Evolutionary conservation across 208 protist species (phyloP).

Genomic region (Angomonas ambiguus): DNA sequence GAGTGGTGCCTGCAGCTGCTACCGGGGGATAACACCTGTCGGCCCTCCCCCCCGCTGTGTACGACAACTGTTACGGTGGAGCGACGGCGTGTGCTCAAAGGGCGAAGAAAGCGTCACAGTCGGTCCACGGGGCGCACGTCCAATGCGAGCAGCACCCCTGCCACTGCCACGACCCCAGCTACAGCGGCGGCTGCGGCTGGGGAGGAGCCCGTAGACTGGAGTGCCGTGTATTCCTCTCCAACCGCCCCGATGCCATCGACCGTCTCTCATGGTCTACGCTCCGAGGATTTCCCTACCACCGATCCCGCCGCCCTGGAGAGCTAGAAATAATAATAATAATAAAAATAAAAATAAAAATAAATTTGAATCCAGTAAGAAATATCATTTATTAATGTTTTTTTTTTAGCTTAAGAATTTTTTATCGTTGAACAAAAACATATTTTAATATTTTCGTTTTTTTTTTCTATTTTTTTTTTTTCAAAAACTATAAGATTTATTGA

Average conservation of each 20-base stretch:
- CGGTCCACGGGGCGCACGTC: too few relatives aligned
- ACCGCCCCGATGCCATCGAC: not conserved
- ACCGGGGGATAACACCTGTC: not conserved
- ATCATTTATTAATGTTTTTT: not conserved
- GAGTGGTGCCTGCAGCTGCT: not conserved
- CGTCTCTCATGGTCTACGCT: not conserved
- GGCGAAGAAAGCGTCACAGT: not conserved
- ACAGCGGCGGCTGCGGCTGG: not conserved
- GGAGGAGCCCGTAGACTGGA: too few relatives aligned
- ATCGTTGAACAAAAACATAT: not conserved
- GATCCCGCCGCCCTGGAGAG: not conserved
- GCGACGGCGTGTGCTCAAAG: not conserved
- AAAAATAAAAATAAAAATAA: conserved; percentile 4
- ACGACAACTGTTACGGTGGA: not conserved
- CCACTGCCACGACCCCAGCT: not conserved
- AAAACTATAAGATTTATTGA: not conserved
- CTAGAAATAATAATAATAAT: conserved; percentile 6
- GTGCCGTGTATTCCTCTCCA: too few relatives aligned
- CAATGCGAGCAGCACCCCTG: not conserved
- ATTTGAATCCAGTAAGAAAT: not conserved
- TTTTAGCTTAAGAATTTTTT: not conserved
- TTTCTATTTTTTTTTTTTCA: not conserved
- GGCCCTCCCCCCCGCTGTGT: not conserved
- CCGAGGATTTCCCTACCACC: not conserved
- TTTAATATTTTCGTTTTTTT: conserved; percentile 1